Evolutionary conservation across 768 basidiomycete species (phyloP).

Genomic region (Leccinum rimulosum): DNA sequence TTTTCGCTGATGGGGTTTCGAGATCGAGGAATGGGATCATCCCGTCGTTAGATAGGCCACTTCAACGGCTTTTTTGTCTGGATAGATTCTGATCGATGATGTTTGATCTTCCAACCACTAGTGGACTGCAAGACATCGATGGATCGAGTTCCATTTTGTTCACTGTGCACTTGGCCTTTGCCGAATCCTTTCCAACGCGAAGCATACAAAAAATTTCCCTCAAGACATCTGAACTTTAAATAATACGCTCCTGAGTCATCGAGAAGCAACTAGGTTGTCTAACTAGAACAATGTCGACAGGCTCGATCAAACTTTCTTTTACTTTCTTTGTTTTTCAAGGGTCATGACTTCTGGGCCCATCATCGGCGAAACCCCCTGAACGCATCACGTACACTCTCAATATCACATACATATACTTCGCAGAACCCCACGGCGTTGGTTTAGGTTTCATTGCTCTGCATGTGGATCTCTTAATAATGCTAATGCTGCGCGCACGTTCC

Average conservation of each 20-base stretch:
- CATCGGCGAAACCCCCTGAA: constrained; percentile 49
- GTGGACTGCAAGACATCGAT: constrained; percentile 49
- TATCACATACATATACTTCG: constrained; percentile 44
- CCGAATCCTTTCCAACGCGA: constrained; percentile 35
- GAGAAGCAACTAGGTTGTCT: constrained; percentile 40
- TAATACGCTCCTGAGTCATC: constrained; percentile 58
- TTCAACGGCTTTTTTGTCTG: constrained; percentile 40
- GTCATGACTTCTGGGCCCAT: constrained; percentile 36
- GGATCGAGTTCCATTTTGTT: constrained; percentile 57
- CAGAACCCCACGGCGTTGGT: constrained; percentile 51
- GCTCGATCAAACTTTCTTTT: constrained; percentile 52
- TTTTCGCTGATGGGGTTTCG: constrained; percentile 46
- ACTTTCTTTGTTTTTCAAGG: constrained; percentile 37
- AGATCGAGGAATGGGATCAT: constrained; percentile 27
- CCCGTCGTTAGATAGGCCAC: constrained; percentile 44
- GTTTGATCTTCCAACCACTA: constrained; percentile 48
- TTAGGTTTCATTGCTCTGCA: constrained; percentile 61
- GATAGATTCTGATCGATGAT: constrained; percentile 53
- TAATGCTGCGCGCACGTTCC: constrained; percentile 43
- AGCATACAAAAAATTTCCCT: constrained; percentile 55
- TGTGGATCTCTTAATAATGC: constrained; percentile 54
- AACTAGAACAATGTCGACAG: constrained; percentile 42
- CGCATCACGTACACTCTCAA: constrained; percentile 57
- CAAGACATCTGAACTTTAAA: constrained; percentile 51
- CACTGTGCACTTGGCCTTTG: constrained; percentile 44